Percentiles rank a stretch among this genome's conserved stretches.
Conservation (phyloP, 1,139 yeast species). For the Oligophagozyma castellii region DNA sequence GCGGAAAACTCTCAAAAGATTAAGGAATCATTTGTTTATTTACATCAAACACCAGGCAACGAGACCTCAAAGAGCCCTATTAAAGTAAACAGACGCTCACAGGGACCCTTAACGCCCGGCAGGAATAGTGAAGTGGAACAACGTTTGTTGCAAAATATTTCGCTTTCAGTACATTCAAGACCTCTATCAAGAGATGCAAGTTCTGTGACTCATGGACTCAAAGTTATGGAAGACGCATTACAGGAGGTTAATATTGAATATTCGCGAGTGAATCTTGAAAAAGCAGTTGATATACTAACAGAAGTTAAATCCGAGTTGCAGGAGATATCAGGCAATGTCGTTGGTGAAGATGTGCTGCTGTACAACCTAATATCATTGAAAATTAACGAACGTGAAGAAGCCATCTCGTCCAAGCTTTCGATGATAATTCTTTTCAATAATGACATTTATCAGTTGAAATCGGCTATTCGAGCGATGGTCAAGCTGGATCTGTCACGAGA, state of each 20-base stretch:
- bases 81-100: conserved; percentile 16
- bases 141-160: conserved; percentile 14
- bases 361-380: conserved; percentile 31
- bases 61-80: conserved; percentile 18
- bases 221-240: conserved; percentile 14
- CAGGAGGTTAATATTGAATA: conserved; percentile 21
- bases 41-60: conserved; percentile 24
- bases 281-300: conserved; percentile 15
- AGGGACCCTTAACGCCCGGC: conserved; percentile 5
- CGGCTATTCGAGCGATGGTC: conserved; percentile 28
- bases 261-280: conserved; percentile 17
- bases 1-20: conserved; percentile 32
- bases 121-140: conserved; percentile 9
- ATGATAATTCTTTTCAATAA: conserved; percentile 22
- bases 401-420: conserved; percentile 21
- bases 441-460: conserved; percentile 22
- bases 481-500: conserved; percentile 31
- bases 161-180: conserved; percentile 21
- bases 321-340: conserved; percentile 5
- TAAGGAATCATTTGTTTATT: conserved; percentile 33
- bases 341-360: conserved; percentile 27
- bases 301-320: conserved; percentile 12
- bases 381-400: conserved; percentile 27
- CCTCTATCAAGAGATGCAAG: conserved; percentile 11
- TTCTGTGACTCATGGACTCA: conserved; percentile 11